phyloP scores from a whole-genome alignment of 306 rosid species.

The Casuarina equisetifolia region DNA sequence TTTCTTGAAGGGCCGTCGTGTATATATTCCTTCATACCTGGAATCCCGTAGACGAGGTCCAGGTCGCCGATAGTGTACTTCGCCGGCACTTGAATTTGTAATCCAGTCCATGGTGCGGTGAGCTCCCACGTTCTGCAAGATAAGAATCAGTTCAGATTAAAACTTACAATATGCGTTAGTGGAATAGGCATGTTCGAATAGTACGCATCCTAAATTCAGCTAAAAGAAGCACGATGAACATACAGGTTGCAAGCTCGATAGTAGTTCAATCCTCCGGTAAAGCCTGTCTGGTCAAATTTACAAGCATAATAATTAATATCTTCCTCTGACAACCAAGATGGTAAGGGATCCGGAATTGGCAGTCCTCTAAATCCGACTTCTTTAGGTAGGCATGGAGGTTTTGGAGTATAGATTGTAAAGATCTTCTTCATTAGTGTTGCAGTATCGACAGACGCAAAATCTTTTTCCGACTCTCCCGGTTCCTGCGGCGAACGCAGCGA shows the following conservation, averaged over 20 bases:
- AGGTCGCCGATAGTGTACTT: conserved; percentile 67
- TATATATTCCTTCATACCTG: conserved; percentile 55
- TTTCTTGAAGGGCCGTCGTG: conserved; percentile 54
- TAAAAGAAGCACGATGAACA: conserved; percentile 22
- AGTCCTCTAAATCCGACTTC: conserved; percentile 47
- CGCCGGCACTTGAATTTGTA: conserved; percentile 61
- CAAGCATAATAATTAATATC: conserved; percentile 51
- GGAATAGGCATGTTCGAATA: background rate
- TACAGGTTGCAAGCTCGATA: conserved; percentile 63
- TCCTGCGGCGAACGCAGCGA: conserved; percentile 36
- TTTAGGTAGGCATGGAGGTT: conserved; percentile 46
- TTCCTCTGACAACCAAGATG: conserved; percentile 76
- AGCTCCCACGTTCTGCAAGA: conserved; percentile 74
- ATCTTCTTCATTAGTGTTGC: conserved; percentile 42
- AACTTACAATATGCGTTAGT: too few relatives aligned
- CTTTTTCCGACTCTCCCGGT: conserved; percentile 65
- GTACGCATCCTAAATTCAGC: background rate
- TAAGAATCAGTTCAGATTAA: conserved; percentile 5
- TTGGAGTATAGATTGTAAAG: conserved; percentile 39
- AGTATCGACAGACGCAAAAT: conserved; percentile 50
- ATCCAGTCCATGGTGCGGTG: conserved; percentile 65
- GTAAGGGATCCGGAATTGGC: conserved; percentile 38
- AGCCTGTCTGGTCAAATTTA: conserved; percentile 64
- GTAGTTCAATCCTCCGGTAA: conserved; percentile 76
- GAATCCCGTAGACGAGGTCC: conserved; percentile 54